These are phyloP conservation scores for Pleurotus djamor DNA, from an alignment of 768 basidiomycete genomes.

Conservation along the genomic window DNA sequence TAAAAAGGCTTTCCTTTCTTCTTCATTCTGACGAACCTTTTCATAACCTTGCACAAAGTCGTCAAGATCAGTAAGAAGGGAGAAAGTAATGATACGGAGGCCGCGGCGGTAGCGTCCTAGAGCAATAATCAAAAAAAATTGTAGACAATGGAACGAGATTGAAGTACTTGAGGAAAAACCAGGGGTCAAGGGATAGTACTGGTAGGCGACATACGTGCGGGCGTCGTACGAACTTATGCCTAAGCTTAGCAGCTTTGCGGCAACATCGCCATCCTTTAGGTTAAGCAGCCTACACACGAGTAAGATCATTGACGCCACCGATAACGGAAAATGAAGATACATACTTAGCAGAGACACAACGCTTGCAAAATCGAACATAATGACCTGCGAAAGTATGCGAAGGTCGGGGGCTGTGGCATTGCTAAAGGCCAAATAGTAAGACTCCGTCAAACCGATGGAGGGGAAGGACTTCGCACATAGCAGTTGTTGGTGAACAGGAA, in stretches of 20 bases:
- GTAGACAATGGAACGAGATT: neutral
- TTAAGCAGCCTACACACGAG: neutral
- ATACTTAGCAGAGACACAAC: neutral
- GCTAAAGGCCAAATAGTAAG: no score
- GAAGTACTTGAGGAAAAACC: no score
- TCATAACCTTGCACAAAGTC: neutral
- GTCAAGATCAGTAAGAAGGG: neutral
- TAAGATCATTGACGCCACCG: neutral
- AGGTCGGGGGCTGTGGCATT: no score
- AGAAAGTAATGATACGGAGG: neutral
- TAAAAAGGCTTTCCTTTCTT: neutral
- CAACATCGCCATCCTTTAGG: no score
- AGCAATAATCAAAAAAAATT: neutral
- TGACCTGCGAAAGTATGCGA: neutral
- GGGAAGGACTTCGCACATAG: conserved; percentile 9
- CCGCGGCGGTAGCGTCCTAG: neutral
- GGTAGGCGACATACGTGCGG: no score
- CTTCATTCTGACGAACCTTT: neutral
- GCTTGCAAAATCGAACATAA: neutral
- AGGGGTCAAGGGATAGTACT: no score
- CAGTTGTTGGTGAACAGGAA: conserved; percentile 13
- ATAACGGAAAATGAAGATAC: neutral
- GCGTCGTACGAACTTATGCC: no score
- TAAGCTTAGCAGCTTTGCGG: no score
- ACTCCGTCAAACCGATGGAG: neutral